Evolutionary conservation across 2,329 filamentous ascomycete genomes (phyloP), one percentile per base, ranked within the genome.

Genomic region (Elsinoe ampelina): DNA sequence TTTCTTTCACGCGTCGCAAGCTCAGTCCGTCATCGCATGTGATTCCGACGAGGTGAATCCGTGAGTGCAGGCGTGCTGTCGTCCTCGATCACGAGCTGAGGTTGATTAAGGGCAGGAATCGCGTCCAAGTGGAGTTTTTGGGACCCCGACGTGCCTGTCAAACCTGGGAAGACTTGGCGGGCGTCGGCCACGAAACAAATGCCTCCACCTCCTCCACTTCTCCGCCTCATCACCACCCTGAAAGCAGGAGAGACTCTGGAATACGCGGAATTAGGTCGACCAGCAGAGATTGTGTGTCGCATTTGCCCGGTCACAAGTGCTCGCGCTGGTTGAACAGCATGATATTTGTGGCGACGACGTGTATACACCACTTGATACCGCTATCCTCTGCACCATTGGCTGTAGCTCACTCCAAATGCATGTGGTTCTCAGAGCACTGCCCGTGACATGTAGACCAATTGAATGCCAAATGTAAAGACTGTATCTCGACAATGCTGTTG

Each of bases 101-200:
- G 11, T 45, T 20, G 41, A 45, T 26, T 26, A 6, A 45, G 19
- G 41, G 41, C 41, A 45, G 41, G 20, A 45, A 45, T 45, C 41
- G 41, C 41, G 41, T 45, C 41, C 41, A 45, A 45, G n/a, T n/a
- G n/a, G n/a, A n/a, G 41, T 45, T 45, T 45, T 30, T 19, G 26
- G 15, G 41, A 45, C 19, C 41, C 41, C 41, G 20, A 45, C 20
- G 41, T 45, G 41, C 20, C 41, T 45, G 41, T 45, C 41, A 26
- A 45, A 45, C 20, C 19, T 45, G n/a, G 19, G 17, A 15, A 42
- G 41, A 45, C 41, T 45, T 45, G 41, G 41, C 41, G 41, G 26
- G 17, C n/a, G 41, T 26, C 20, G 17, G 41, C 41, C 13, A 30
- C 41, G 12, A 30, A 17, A 13, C 41, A 15, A 17, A 45, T 6